Base-by-base conservation (phyloP, 768 basidiomycete genomes). In the Agaricus sinodeliciosus region DNA sequence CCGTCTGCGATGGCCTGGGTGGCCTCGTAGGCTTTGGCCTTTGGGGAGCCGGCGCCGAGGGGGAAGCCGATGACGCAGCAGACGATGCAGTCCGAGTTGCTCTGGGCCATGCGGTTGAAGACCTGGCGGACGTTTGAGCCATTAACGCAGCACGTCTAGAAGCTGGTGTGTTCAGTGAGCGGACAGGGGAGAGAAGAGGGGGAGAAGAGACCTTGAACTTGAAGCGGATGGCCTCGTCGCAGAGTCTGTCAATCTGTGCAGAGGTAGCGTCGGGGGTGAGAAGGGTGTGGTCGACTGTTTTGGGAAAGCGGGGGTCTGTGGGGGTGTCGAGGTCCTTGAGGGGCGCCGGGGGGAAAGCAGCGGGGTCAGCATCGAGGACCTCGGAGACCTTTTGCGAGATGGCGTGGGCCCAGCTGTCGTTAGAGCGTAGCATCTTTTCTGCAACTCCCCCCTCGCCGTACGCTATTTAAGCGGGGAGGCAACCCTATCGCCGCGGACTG, bases 1-100 rank as follows among this genome's bases (percentile, higher is more conserved):
- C 78, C 78, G 44, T 73, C 68, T 42, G 59, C 57, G 26, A 78
- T 69, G 4, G 78, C 78, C 49, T 72, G 67, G 55, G 60, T 61
- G 2, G 78, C 69, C 65, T 80, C 78, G 55, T 71, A 77, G 48
- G 71, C 72, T 58, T 78, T 78, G 0, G 71, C 63, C 43, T 64
- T 65, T 3, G 73, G 62, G 16, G 72, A 70, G 4, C 69, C 68
- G 8, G 78, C 76, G 9, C 78, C 78, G 1, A 79, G 67, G 40
- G 77, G 78, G 55, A 80, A 79, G 2, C 76, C 76, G 16, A 80
- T 67, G 0, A 79, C 78, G 42, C 71, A 71, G 52, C 78, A 79
- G 2, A 73, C 64, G 2, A 77, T 68, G 3, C 62, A 65, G 0
- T 64, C 58, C 7, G 73, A 71, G 0, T 69, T 71, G 36, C 60